phyloP scores from a whole-genome alignment of 805 yeast species.

The Schwanniomyces vanrijiae region DNA sequence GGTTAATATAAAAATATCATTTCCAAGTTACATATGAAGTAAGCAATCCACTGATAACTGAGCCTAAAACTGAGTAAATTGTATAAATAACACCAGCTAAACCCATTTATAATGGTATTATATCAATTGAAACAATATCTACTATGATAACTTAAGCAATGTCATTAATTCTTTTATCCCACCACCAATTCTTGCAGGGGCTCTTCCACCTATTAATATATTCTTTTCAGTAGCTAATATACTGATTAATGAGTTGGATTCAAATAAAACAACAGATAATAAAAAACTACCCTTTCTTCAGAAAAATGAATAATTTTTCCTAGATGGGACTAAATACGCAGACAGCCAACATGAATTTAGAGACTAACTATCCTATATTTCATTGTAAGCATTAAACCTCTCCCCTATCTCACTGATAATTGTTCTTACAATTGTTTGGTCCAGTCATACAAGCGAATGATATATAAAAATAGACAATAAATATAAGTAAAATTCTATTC shows the following conservation, averaged over 20 bases:
- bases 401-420: slow-evolving; percentile 35
- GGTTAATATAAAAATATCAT: slow-evolving; percentile 75
- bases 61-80: slow-evolving; percentile 55
- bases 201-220: slow-evolving; percentile 42
- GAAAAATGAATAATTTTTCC: slow-evolving; percentile 36
- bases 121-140: slow-evolving; percentile 31
- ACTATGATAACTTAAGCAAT: slow-evolving; percentile 27
- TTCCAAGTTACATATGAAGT: slow-evolving; percentile 62
- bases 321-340: slow-evolving; percentile 34
- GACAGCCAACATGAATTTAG: slow-evolving; percentile 37
- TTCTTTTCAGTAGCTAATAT: slow-evolving; percentile 37
- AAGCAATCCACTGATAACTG: slow-evolving; percentile 65
- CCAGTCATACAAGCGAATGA: slow-evolving; percentile 36
- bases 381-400: slow-evolving; percentile 31
- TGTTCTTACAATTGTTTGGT: slow-evolving; percentile 39
- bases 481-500: slow-evolving; percentile 23
- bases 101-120: slow-evolving; percentile 35
- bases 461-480: slow-evolving; percentile 27
- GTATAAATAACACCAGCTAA: slow-evolving; percentile 44
- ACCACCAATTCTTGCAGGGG: slow-evolving; percentile 37
- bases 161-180: slow-evolving; percentile 37
- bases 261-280: slow-evolving; percentile 24
- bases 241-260: slow-evolving; percentile 37
- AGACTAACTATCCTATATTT: slow-evolving; percentile 40
- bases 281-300: slow-evolving; percentile 35